phyloP scores from a whole-genome alignment of 768 basidiomycete genomes.

The Russula brevipes region DNA sequence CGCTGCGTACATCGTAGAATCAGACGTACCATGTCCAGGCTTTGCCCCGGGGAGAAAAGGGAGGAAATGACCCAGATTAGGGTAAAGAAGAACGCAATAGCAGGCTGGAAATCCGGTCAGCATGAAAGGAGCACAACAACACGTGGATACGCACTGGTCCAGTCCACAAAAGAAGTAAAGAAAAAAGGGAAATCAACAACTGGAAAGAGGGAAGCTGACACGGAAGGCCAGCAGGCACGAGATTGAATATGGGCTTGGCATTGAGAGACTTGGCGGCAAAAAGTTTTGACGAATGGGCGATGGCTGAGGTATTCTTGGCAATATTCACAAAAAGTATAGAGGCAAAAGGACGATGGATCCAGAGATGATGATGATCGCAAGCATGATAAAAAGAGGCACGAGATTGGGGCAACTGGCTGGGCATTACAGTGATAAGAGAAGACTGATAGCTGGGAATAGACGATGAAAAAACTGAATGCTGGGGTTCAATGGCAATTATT shows the following conservation, averaged over 20 bases:
- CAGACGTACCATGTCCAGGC: not conserved
- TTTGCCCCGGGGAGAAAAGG: not conserved
- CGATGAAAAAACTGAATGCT: not conserved
- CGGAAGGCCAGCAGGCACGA: not conserved
- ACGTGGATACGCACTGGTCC: constrained; percentile 1
- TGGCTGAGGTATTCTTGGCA: not conserved
- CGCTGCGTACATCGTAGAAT: not conserved
- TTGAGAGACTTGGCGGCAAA: not conserved
- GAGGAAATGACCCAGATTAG: not conserved
- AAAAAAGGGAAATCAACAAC: not conserved
- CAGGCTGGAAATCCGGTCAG: not conserved
- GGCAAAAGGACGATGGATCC: not conserved
- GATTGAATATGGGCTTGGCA: not conserved
- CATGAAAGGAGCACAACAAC: not conserved
- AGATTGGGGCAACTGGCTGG: not conserved
- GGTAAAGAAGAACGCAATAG: not conserved
- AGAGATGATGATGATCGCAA: constrained; percentile 1
- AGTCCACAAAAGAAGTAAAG: not conserved
- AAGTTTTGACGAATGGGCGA: not conserved
- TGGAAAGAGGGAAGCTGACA: not conserved
- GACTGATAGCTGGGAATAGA: constrained; percentile 1
- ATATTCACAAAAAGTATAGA: not conserved
- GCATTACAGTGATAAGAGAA: not conserved
- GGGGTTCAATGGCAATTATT: not conserved
- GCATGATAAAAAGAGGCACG: not conserved